phyloP scores from a whole-genome alignment of 768 basidiomycete species.

The Leucocoprinus birnbaumii region DNA sequence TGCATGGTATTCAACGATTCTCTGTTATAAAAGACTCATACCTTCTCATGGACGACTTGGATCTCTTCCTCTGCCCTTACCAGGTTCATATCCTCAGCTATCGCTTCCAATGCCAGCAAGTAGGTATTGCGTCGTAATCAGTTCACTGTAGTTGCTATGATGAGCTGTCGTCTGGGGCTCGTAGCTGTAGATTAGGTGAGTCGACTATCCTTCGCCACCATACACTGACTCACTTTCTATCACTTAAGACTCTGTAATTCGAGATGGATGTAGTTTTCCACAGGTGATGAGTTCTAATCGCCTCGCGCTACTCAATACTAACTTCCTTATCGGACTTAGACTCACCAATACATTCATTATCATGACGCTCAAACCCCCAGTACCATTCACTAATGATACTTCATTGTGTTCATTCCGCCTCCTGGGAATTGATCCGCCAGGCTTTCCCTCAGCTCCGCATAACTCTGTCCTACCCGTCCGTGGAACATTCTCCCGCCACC shows the following conservation, averaged over 20 bases:
- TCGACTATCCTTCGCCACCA: not conserved
- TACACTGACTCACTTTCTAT: not conserved
- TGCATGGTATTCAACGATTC: slow-evolving; percentile 3
- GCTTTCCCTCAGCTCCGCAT: not conserved
- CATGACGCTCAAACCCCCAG: not conserved
- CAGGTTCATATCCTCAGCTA: not conserved
- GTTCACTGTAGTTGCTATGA: no score
- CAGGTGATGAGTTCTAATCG: not conserved
- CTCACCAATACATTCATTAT: slow-evolving; percentile 2
- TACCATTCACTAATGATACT: not conserved
- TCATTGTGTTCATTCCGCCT: not conserved
- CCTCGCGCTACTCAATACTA: not conserved
- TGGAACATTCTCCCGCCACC: not conserved
- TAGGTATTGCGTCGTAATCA: no score
- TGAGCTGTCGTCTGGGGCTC: no score
- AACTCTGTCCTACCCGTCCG: not conserved
- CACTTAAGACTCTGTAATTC: not conserved
- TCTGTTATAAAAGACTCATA: not conserved
- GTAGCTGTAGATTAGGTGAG: no score
- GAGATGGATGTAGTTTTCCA: not conserved
- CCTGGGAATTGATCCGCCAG: not conserved
- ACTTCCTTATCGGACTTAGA: slow-evolving; percentile 5
- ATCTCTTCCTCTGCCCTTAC: not conserved
- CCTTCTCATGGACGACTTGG: not conserved
- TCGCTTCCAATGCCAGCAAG: no score